Percentiles rank a stretch among this genome's conserved stretches.
Conservation (phyloP, 2,329 filamentous ascomycete species). For the Claviceps africana region DNA sequence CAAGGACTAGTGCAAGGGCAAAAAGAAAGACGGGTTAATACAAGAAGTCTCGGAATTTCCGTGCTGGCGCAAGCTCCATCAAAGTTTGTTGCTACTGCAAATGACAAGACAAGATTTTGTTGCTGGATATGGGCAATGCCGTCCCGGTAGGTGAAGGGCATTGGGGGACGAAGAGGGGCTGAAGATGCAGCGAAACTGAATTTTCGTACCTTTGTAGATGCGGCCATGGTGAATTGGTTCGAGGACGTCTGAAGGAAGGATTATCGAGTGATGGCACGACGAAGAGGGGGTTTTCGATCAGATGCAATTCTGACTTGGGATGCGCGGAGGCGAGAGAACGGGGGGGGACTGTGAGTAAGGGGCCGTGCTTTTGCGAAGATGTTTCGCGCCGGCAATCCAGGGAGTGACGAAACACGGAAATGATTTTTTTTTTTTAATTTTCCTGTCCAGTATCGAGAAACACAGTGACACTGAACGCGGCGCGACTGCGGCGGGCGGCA, state of each 20-base stretch:
- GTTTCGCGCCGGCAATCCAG: not conserved
- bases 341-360: not conserved
- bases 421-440: not conserved
- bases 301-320: slow-evolving; percentile 7
- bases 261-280: slow-evolving; percentile 6
- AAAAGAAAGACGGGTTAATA: not conserved
- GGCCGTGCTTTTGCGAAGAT: slow-evolving; percentile 1
- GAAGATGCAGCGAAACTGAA: not conserved
- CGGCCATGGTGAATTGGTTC: slow-evolving; percentile 17
- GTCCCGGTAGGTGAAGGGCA: not conserved
- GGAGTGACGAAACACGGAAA: not conserved
- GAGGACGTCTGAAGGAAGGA: not conserved
- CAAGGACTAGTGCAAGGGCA: slow-evolving; percentile 45
- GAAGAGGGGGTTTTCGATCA: not conserved
- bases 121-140: not conserved
- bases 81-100: not conserved
- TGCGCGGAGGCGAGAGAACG: slow-evolving; percentile 8
- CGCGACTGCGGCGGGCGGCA: not conserved
- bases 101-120: not conserved
- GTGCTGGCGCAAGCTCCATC: not conserved
- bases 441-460: not conserved
- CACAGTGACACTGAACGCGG: not conserved
- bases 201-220: slow-evolving; percentile 21
- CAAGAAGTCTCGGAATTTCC: not conserved
- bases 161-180: not conserved